These are phyloP conservation scores for Trifolium pratense DNA, from an alignment of 306 rosid species.

Conservation along the genomic window DNA sequence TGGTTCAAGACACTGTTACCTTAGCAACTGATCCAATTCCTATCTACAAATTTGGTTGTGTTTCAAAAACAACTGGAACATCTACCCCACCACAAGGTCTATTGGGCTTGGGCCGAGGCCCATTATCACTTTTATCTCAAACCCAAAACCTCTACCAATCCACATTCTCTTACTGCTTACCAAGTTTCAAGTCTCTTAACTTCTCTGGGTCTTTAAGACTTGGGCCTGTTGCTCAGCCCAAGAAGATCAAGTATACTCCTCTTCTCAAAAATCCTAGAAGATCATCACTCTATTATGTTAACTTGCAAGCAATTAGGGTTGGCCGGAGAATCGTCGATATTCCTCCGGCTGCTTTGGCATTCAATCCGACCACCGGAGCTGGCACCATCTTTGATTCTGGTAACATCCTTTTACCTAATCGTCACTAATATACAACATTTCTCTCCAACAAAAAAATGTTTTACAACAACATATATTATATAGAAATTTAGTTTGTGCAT, in stretches of 20 bases:
- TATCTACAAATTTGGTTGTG: constrained; percentile 75
- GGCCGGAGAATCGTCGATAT: constrained; percentile 73
- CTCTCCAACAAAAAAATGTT: too few relatives aligned
- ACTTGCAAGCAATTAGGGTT: constrained; percentile 71
- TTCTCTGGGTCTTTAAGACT: constrained; percentile 89
- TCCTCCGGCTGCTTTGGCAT: constrained; percentile 70
- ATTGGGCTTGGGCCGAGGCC: constrained; percentile 96
- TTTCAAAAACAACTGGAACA: constrained; percentile 64
- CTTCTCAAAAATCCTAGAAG: constrained; percentile 84
- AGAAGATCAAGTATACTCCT: constrained; percentile 81
- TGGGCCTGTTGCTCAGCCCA: constrained; percentile 89
- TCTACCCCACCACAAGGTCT: constrained; percentile 83
- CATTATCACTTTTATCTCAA: constrained; percentile 74
- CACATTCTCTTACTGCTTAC: constrained; percentile 94
- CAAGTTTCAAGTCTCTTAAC: constrained; percentile 77
- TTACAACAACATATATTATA: too few relatives aligned
- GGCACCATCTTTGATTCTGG: constrained; percentile 93
- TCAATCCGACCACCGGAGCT: constrained; percentile 78
- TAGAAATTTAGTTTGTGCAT: too few relatives aligned
- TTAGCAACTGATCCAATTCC: constrained; percentile 73
- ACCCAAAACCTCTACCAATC: constrained; percentile 77
- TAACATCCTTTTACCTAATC: constrained; percentile 36
- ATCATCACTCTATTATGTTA: constrained; percentile 83
- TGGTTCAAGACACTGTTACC: constrained; percentile 73
- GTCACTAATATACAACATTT: too few relatives aligned